These are phyloP conservation scores for Encephalitozoon cuniculi DNA, from an alignment of 371 early-diverging fungal genomes.

Conservation along the genomic window DNA sequence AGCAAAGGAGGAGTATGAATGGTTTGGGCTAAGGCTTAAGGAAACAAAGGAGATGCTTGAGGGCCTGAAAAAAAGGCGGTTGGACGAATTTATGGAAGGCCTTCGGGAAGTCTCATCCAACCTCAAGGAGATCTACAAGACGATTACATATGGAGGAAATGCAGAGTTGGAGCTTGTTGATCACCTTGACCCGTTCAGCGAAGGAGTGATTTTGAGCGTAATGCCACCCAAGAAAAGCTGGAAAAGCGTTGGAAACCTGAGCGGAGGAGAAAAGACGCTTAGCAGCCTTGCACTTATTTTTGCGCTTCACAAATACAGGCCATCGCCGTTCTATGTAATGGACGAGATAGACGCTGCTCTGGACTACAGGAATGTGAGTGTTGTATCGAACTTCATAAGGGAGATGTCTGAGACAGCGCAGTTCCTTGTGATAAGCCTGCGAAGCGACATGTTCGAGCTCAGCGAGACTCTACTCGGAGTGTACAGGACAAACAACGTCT, in stretches of 20 bases:
- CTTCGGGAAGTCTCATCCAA: slow-evolving; percentile 81
- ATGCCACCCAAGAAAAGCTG: slow-evolving; percentile 99
- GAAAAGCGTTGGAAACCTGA: slow-evolving; percentile 95
- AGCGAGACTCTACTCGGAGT: slow-evolving; percentile 94
- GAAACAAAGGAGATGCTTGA: slow-evolving; percentile 63
- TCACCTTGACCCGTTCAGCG: slow-evolving; percentile 94
- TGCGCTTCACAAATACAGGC: slow-evolving; percentile 96
- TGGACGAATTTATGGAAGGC: slow-evolving; percentile 87
- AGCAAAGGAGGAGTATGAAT: slow-evolving; percentile 14
- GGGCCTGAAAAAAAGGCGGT: slow-evolving; percentile 68
- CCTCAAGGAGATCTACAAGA: slow-evolving; percentile 95
- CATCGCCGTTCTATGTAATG: slow-evolving; percentile 97
- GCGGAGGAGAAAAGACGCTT: slow-evolving; percentile 98
- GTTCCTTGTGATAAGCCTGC: slow-evolving; percentile 91
- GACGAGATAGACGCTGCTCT: slow-evolving; percentile 99
- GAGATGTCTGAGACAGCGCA: slow-evolving; percentile 92
- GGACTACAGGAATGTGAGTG: slow-evolving; percentile 96
- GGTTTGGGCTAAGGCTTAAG: slow-evolving; percentile 6
- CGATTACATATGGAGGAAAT: slow-evolving; percentile 84
- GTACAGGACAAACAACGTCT: slow-evolving; percentile 67
- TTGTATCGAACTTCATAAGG: slow-evolving; percentile 95
- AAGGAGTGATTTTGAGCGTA: slow-evolving; percentile 92
- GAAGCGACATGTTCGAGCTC: slow-evolving; percentile 99
- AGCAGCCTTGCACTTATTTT: slow-evolving; percentile 93
- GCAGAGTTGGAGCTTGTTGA: slow-evolving; percentile 98